Evolutionary conservation across 441 rosid genomes (phyloP).

Genomic region (Omphalea diandra): DNA sequence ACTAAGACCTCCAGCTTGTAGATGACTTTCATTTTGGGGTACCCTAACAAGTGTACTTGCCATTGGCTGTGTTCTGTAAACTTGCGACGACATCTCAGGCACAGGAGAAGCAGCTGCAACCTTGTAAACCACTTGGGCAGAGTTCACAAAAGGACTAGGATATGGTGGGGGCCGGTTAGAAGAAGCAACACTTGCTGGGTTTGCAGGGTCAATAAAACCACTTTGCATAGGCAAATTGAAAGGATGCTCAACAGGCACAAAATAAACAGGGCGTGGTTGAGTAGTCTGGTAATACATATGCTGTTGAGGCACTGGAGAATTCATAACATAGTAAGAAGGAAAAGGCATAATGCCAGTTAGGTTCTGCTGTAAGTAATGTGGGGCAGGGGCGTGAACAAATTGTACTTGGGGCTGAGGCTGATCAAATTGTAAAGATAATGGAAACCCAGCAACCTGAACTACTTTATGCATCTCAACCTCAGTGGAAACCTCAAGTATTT

Average conservation of each 20-base stretch:
- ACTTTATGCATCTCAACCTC: slow-evolving; percentile 35
- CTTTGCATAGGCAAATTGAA: slow-evolving; percentile 35
- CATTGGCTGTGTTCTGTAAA: slow-evolving; percentile 27
- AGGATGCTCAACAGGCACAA: slow-evolving; percentile 44
- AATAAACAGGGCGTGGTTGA: slow-evolving; percentile 46
- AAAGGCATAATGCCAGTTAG: slow-evolving; percentile 34
- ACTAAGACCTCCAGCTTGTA: slow-evolving; percentile 26
- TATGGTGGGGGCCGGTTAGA: slow-evolving; percentile 27
- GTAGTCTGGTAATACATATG: slow-evolving; percentile 44
- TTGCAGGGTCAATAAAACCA: slow-evolving; percentile 25
- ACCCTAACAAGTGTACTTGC: slow-evolving; percentile 22
- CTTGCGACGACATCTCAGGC: slow-evolving; percentile 42
- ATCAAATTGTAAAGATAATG: slow-evolving; percentile 37
- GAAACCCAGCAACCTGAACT: slow-evolving; percentile 45
- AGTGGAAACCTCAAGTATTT: slow-evolving; percentile 21
- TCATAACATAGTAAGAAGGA: slow-evolving; percentile 37
- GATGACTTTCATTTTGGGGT: slow-evolving; percentile 25
- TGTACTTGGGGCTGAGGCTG: slow-evolving; percentile 50
- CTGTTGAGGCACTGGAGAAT: slow-evolving; percentile 37
- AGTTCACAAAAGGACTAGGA: slow-evolving; percentile 24
- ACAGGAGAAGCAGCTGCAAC: slow-evolving; percentile 28
- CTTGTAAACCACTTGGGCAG: slow-evolving; percentile 33
- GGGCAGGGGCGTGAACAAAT: slow-evolving; percentile 33
- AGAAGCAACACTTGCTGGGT: too few relatives aligned
- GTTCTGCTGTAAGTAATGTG: slow-evolving; percentile 37